Conservation (phyloP, 2,329 filamentous ascomycete species). For the Lecanicillium sp. region DNA sequence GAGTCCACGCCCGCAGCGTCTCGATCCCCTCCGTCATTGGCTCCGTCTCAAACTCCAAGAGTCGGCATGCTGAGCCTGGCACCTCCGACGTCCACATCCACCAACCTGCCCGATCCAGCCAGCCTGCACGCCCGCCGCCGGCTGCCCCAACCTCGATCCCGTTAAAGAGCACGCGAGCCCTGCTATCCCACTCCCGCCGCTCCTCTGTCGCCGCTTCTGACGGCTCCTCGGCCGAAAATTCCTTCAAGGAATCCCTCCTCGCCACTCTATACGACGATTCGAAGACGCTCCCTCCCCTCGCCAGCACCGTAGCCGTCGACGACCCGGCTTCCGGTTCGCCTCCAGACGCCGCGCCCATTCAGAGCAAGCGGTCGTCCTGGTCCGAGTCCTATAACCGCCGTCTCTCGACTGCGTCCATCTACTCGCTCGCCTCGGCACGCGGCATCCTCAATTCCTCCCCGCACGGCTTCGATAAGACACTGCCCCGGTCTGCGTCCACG, state of each 20-base stretch:
- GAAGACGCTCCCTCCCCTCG: neutral
- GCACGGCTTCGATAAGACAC: conserved; percentile 41
- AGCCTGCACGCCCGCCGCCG: conserved; percentile 43
- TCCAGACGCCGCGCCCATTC: conserved; percentile 9
- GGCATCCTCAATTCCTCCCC: conserved; percentile 38
- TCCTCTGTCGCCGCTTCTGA: conserved; percentile 1
- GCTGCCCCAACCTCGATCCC: conserved; percentile 1
- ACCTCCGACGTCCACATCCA: conserved; percentile 41
- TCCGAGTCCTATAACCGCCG: conserved; percentile 53
- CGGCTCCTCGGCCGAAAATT: neutral
- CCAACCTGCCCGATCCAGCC: conserved; percentile 50
- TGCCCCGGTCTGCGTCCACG: conserved; percentile 34
- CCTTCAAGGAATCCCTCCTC: neutral
- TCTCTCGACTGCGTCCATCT: conserved; percentile 65
- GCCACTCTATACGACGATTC: neutral
- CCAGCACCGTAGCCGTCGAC: neutral
- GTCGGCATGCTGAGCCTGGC: conserved; percentile 51
- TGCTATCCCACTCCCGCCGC: conserved; percentile 5
- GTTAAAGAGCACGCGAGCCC: conserved; percentile 9
- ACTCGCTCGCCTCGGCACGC: conserved; percentile 58
- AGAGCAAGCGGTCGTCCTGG: conserved; percentile 32
- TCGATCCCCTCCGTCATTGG: conserved; percentile 34
- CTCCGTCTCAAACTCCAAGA: conserved; percentile 39
- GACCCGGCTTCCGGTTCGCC: conserved; percentile 9
- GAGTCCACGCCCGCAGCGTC: conserved; percentile 28